A percentile compares a stretch with the other conserved stretches of the same genome.
phyloP scores from a whole-genome alignment of 2,329 filamentous ascomycete genomes.

The Gnomoniopsis sp. region DNA sequence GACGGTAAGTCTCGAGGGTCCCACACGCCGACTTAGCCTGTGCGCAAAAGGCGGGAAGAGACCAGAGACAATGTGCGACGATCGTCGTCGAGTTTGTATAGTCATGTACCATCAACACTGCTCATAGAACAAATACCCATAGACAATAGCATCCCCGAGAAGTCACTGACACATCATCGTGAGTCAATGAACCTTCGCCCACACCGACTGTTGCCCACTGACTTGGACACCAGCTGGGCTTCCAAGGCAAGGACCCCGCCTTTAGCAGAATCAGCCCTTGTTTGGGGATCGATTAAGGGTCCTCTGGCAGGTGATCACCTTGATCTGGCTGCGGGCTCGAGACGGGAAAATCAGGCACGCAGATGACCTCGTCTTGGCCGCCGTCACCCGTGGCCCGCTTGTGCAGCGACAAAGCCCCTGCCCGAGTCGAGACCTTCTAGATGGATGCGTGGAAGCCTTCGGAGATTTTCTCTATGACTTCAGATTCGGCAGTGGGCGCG shows the following conservation, averaged over 20 bases:
- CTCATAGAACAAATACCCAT: slow-evolving; percentile 3
- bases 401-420: not conserved
- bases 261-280: not conserved
- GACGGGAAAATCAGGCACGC: not conserved
- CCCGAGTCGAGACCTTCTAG: not conserved
- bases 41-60: not conserved
- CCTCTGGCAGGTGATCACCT: not conserved
- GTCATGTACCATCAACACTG: not conserved
- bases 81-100: not conserved
- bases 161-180: not conserved
- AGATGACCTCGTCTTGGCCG: not conserved
- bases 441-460: not conserved
- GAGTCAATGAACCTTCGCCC: not conserved
- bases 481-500: not conserved
- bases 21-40: not conserved
- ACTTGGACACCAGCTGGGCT: not conserved
- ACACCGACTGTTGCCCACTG: not conserved
- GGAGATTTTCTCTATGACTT: not conserved
- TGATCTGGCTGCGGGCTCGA: not conserved
- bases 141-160: not conserved
- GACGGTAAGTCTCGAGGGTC: not conserved
- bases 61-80: not conserved
- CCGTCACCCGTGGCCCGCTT: not conserved
- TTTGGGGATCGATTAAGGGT: not conserved
- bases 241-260: not conserved